These are phyloP conservation scores for Cryptosporidium bovis DNA, from an alignment of 169 alveolate genomes.

Conservation along the genomic window DNA sequence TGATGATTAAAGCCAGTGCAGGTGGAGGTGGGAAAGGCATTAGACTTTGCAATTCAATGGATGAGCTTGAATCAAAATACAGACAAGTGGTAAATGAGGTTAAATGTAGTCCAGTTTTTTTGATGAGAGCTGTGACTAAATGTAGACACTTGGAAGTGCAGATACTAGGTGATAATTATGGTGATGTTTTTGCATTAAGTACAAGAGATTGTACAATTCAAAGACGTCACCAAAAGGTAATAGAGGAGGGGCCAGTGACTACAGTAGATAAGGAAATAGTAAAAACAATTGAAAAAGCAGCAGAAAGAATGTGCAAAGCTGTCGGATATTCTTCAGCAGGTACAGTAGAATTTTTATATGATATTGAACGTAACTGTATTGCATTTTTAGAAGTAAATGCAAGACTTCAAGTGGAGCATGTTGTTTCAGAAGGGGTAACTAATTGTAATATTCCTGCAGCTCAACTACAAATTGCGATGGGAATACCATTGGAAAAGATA, in stretches of 20 bases:
- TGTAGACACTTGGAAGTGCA: slow-evolving; percentile 89
- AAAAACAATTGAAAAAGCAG: slow-evolving; percentile 88
- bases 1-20: slow-evolving; percentile 94
- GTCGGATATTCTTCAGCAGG: slow-evolving; percentile 88
- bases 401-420: slow-evolving; percentile 94
- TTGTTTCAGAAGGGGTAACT: slow-evolving; percentile 93
- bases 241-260: slow-evolving; percentile 92
- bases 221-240: slow-evolving; percentile 92
- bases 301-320: slow-evolving; percentile 88
- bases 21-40: slow-evolving; percentile 98
- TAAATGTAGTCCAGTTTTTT: slow-evolving; percentile 67
- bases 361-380: slow-evolving; percentile 82
- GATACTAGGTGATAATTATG: slow-evolving; percentile 90
- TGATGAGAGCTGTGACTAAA: slow-evolving; percentile 71
- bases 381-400: slow-evolving; percentile 90
- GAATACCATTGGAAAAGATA: slow-evolving; percentile 84
- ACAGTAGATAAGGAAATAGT: slow-evolving; percentile 84
- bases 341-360: slow-evolving; percentile 92
- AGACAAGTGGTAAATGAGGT: slow-evolving; percentile 77
- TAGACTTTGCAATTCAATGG: slow-evolving; percentile 82
- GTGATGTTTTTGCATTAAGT: slow-evolving; percentile 88
- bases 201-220: slow-evolving; percentile 94
- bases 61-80: slow-evolving; percentile 80
- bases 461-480: slow-evolving; percentile 88
- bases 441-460: slow-evolving; percentile 86